Evolutionary conservation across 257 asterid species (phyloP).

Genomic region (Galeopsis tetrahit): DNA sequence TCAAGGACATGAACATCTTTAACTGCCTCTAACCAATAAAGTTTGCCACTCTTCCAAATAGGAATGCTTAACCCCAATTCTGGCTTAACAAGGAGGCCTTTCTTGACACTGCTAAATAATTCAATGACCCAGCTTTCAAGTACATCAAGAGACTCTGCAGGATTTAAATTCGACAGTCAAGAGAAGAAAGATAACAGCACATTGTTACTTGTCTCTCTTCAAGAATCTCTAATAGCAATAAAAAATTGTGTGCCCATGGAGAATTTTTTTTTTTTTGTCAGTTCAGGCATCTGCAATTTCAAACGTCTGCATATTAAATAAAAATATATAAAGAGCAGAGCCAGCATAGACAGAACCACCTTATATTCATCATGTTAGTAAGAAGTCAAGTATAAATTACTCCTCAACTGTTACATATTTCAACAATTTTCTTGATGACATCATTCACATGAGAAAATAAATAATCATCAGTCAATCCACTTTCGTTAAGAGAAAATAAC

Average conservation of each 20-base stretch:
- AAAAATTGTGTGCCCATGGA: constrained; percentile 11
- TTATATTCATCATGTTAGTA: constrained; percentile 7
- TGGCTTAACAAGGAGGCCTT: constrained; percentile 59
- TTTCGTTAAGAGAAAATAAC: too few species aligned
- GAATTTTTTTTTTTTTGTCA: neutral
- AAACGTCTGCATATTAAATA: neutral
- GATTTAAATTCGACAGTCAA: constrained; percentile 35
- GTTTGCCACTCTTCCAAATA: constrained; percentile 83
- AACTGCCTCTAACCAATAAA: constrained; percentile 89
- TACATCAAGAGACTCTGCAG: constrained; percentile 81
- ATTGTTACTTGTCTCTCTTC: constrained; percentile 7
- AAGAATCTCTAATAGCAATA: constrained; percentile 2
- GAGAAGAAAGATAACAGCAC: constrained; percentile 11
- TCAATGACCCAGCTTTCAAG: constrained; percentile 92
- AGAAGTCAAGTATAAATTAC: neutral
- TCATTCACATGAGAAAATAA: constrained; percentile 6
- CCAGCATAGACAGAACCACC: constrained; percentile 7
- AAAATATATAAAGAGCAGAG: neutral
- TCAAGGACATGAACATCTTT: constrained; percentile 94
- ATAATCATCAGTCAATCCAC: neutral
- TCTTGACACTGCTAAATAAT: constrained; percentile 74
- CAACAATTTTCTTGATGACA: constrained; percentile 8
- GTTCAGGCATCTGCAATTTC: constrained; percentile 1
- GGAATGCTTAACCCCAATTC: constrained; percentile 56
- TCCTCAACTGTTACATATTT: neutral